phyloP scores from a whole-genome alignment of 2,329 filamentous ascomycete genomes.

The Aaosphaeria pasadenensis region DNA sequence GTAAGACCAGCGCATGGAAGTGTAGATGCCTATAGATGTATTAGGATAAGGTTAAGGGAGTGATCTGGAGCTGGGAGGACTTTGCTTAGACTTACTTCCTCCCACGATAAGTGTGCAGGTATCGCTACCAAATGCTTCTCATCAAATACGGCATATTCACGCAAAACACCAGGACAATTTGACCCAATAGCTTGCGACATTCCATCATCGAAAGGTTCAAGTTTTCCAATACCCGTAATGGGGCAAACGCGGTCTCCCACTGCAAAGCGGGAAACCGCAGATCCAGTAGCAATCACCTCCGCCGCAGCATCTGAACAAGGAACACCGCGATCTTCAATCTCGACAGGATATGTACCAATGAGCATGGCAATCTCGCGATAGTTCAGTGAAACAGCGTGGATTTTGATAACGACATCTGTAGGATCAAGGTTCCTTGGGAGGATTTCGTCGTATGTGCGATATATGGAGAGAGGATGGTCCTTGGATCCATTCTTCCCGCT shows the following conservation, averaged over 20 bases:
- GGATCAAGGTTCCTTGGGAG: not conserved
- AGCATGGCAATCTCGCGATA: slow-evolving; percentile 8
- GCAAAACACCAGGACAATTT: slow-evolving; percentile 3
- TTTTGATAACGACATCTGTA: slow-evolving; percentile 2
- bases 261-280: not conserved
- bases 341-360: slow-evolving; percentile 1
- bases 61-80: too few relatives aligned
- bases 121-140: slow-evolving; percentile 2
- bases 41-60: not conserved
- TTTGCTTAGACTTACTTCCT: not conserved
- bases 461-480: not conserved
- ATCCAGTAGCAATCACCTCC: slow-evolving; percentile 1
- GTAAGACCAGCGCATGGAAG: slow-evolving; percentile 9
- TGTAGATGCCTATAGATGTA: not conserved
- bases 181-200: not conserved
- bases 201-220: not conserved
- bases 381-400: slow-evolving; percentile 10
- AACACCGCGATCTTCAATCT: not conserved
- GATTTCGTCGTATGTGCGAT: not conserved
- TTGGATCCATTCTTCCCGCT: too few relatives aligned
- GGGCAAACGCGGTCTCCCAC: slow-evolving; percentile 6
- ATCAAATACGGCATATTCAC: slow-evolving; percentile 4
- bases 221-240: not conserved
- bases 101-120: slow-evolving; percentile 6
- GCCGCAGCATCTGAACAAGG: slow-evolving; percentile 1